These are phyloP conservation scores for Geranomyces michiganensis DNA, from an alignment of 192 early-diverging fungal species.

Conservation along the genomic window DNA sequence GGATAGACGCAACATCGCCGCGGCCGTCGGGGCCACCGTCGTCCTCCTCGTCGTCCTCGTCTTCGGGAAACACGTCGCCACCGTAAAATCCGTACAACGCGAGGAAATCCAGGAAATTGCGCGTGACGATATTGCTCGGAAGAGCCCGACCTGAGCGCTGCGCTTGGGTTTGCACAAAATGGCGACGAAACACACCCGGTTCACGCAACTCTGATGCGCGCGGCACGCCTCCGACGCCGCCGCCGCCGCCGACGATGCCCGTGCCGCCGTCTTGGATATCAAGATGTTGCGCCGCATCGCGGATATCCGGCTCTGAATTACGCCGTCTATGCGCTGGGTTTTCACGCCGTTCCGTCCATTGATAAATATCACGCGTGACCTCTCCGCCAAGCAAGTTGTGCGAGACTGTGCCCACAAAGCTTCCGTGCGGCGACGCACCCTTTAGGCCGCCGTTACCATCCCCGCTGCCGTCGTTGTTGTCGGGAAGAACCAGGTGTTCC, in stretches of 20 bases:
- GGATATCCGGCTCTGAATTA: constrained; percentile 50
- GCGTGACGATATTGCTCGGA: constrained; percentile 71
- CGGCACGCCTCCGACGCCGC: constrained; percentile 16
- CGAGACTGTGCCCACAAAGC: constrained; percentile 40
- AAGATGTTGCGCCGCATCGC: background rate
- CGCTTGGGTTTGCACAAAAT: constrained; percentile 79
- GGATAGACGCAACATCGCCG: background rate
- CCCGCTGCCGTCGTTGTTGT: background rate
- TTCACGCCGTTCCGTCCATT: constrained; percentile 72
- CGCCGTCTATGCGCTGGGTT: constrained; percentile 30
- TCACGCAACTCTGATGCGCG: constrained; percentile 62
- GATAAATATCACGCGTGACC: constrained; percentile 87
- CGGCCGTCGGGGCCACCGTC: background rate
- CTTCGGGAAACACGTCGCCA: constrained; percentile 81
- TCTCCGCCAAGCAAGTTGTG: constrained; percentile 60
- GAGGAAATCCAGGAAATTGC: constrained; percentile 95
- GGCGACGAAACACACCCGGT: constrained; percentile 88
- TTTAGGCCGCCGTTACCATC: background rate
- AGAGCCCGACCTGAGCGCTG: constrained; percentile 60
- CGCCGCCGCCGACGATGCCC: background rate
- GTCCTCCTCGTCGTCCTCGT: constrained; percentile 44
- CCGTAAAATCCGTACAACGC: constrained; percentile 93
- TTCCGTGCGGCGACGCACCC: constrained; percentile 17
- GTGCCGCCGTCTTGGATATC: too few relatives aligned
- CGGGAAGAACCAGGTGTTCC: constrained; percentile 40